phyloP scores from a whole-genome alignment of 176 grass and related monocot genomes.

The barley (Hordeum vulgare) region MorexV3_pseudomolecules_assembly NC_058522.1:1304613-1305112 shows the following conservation, averaged over 20 bases:
- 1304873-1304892: neutral
- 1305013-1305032: neutral
- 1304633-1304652: neutral
- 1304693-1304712: neutral
- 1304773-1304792: neutral
- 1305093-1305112: neutral
- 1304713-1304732: neutral
- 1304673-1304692: neutral
- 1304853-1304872: neutral
- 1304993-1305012: neutral
- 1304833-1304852: neutral
- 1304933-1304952: neutral
- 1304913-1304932: neutral
- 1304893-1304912: neutral
- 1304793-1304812: too few relatives aligned
- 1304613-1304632: neutral
- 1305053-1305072: neutral
- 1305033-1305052: neutral
- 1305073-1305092: neutral
- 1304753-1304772: neutral
- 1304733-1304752: neutral
- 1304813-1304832: neutral
- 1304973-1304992: neutral
- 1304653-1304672: neutral
- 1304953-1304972: neutral